Base-by-base conservation (phyloP, 1,284 basidiomycete genomes). In the Tilletia setariae region DNA sequence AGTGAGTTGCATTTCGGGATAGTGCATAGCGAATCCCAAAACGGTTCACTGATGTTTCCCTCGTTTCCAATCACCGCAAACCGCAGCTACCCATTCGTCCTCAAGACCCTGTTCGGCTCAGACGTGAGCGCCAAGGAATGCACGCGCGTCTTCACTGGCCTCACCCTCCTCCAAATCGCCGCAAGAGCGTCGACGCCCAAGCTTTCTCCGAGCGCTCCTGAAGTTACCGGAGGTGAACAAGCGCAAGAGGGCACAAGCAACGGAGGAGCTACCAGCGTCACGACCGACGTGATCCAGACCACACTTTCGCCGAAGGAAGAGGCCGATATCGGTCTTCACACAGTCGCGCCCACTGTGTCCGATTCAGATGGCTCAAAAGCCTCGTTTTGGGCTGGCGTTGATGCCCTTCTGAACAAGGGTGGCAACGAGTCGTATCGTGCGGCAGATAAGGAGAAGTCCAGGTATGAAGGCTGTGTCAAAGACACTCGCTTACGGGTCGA, bases 31-130 rank as follows among this genome's bases (percentile, higher is more conserved):
- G 9, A 19, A 44, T 6, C 56, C 7, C 51, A 28, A 53, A 49
- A 23, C 46, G 6, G 51, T 28, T 28, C 51, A 2, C 51, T 25
- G 13, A 7, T 9, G 2, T 6, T 15, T 23, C 21, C 51, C 6
- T 2, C 51, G 46, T 49, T 25, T 56, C 32, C 32, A n/a, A n/a
- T n/a, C n/a, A n/a, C n/a, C n/a, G n/a, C n/a, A n/a, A n/a, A n/a
- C n/a, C n/a, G 2, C 28, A 61, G 56, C 28, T 61, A 30, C 56
- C 56, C 56, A 6, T 61, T 61, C 32, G 56, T 61, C 13, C 16
- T 61, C 6, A 61, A 61, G 56, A 32, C 32, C 4, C 56, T 61
- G 16, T 61, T 61, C 32, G 56, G 56, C 56, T 61, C 56, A 19
- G 56, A 61, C 7, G 56, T 61, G 28, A 61, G n/a, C 16, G 56